phyloP scores from a whole-genome alignment of 148 eudicot species.

The Rhododendron molle region DNA sequence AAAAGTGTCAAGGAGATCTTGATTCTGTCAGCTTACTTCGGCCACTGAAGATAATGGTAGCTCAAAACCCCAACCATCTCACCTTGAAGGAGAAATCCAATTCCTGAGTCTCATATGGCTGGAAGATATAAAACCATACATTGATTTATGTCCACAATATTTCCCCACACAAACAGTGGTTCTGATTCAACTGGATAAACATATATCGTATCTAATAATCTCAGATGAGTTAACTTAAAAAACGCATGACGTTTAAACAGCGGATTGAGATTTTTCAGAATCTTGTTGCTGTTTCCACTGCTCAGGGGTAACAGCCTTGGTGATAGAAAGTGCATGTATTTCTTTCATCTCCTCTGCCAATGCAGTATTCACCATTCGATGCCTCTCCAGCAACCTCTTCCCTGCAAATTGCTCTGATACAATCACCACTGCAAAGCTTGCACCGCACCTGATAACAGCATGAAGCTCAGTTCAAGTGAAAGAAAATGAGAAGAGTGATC shows the following conservation, averaged over 20 bases:
- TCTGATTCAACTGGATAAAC: background rate
- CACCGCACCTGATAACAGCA: slow-evolving; percentile 65
- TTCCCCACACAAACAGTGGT: background rate
- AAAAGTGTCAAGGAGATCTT: background rate
- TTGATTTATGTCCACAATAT: background rate
- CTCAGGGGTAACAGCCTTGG: slow-evolving; percentile 73
- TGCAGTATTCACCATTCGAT: slow-evolving; percentile 82
- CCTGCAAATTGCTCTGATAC: slow-evolving; percentile 83
- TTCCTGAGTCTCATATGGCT: background rate
- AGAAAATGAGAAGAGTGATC: background rate
- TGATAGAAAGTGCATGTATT: slow-evolving; percentile 88
- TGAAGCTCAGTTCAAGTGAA: background rate
- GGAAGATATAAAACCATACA: background rate
- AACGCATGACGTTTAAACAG: slow-evolving; percentile 23
- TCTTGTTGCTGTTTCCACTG: slow-evolving; percentile 81
- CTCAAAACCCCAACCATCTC: background rate
- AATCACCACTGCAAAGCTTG: slow-evolving; percentile 67
- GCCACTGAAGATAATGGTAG: background rate
- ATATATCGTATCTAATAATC: background rate
- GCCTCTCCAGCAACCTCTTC: slow-evolving; percentile 88
- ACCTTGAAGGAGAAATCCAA: background rate
- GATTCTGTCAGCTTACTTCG: background rate
- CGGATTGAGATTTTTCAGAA: slow-evolving; percentile 47
- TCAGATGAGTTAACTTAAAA: background rate
- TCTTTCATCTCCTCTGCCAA: slow-evolving; percentile 78